These are phyloP conservation scores for Penicillium glabrum DNA, from an alignment of 2,329 filamentous ascomycete genomes.

Conservation along the genomic window DNA sequence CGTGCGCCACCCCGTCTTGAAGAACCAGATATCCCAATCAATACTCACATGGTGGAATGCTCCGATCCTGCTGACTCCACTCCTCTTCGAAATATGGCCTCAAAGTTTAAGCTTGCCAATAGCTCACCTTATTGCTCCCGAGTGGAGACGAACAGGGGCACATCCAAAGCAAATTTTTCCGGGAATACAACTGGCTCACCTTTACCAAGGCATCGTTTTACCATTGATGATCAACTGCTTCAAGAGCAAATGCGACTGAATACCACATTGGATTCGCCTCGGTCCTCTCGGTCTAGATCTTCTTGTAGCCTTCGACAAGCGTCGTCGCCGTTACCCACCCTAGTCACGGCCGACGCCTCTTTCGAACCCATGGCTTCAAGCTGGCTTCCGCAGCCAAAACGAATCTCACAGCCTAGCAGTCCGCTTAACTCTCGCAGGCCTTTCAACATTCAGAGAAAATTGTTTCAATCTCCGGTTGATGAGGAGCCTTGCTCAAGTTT, in stretches of 20 bases:
- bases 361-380: slow-evolving; percentile 5
- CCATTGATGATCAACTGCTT: slow-evolving; percentile 28
- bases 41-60: background rate
- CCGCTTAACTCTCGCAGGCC: background rate
- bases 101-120: background rate
- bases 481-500: background rate
- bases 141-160: background rate
- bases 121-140: background rate
- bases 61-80: background rate
- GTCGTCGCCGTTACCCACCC: slow-evolving; percentile 1
- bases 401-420: background rate
- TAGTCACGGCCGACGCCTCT: background rate
- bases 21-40: background rate
- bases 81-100: background rate
- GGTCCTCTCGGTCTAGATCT: background rate
- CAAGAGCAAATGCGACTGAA: slow-evolving; percentile 18
- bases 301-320: background rate
- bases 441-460: background rate
- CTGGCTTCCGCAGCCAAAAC: slow-evolving; percentile 16
- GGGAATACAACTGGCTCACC: background rate
- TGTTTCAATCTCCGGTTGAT: background rate
- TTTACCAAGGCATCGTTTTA: slow-evolving; percentile 13
- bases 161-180: background rate
- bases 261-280: background rate
- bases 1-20: background rate